These are phyloP conservation scores for Notholithocarpus densiflorus DNA, from an alignment of 306 rosid species.

Conservation along the genomic window DNA sequence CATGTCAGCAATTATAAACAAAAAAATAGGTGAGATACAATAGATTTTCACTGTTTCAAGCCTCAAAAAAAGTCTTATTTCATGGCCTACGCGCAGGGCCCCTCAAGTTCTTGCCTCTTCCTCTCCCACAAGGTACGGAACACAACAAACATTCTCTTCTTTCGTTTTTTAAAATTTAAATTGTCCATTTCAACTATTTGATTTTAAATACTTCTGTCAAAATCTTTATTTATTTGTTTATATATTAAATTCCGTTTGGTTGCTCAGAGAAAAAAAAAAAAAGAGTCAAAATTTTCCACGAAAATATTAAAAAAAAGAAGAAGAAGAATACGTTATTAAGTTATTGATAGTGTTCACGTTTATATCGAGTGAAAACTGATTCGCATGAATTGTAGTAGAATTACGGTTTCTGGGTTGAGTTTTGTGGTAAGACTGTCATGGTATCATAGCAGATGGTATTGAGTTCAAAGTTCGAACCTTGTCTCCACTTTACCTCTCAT, in stretches of 20 bases:
- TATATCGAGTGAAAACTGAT: too few species aligned
- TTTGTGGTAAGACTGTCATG: too few species aligned
- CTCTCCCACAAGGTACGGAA: slow-evolving; percentile 20
- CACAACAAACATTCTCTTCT: background rate
- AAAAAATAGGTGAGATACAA: too few species aligned
- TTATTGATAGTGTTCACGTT: too few species aligned
- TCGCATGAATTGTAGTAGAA: too few species aligned
- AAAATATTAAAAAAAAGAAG: background rate
- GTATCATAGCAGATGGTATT: too few species aligned
- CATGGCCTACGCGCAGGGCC: slow-evolving; percentile 32
- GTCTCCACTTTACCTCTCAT: too few species aligned
- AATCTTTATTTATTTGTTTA: background rate
- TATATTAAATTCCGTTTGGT: background rate
- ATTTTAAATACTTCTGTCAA: background rate
- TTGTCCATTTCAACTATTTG: background rate
- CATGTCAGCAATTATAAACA: too few species aligned
- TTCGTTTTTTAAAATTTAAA: background rate
- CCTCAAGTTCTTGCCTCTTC: slow-evolving; percentile 3
- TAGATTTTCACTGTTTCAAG: too few species aligned
- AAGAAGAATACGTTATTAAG: background rate
- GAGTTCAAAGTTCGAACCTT: too few species aligned
- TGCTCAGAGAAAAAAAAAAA: background rate
- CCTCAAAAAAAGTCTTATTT: too few species aligned
- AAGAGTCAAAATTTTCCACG: background rate
- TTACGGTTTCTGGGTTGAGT: too few species aligned